Base-by-base conservation (phyloP, 176 grass and related monocot species). In the Hsuehochloa calcarea region DNA sequence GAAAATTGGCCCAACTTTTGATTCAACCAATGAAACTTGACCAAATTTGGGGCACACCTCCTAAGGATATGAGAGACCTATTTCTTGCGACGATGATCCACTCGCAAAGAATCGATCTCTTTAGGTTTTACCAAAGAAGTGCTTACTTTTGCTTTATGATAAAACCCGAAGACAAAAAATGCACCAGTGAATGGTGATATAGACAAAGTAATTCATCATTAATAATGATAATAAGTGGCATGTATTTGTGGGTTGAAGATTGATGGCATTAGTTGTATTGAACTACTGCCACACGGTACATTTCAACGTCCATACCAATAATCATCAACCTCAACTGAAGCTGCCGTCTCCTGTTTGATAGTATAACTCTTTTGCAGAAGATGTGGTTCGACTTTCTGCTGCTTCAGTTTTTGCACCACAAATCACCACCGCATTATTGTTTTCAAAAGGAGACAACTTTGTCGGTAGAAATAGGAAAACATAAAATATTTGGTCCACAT, bases 111-210 rank as follows among this genome's bases (percentile, higher is more conserved):
- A n/a, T n/a, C n/a, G n/a, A n/a, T n/a, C n/a, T n/a, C n/a, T n/a
- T n/a, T n/a, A n/a, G n/a, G n/a, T n/a, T n/a, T n/a, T n/a, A n/a
- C n/a, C n/a, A n/a, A n/a, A n/a, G n/a, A n/a, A n/a, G n/a, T n/a
- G n/a, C n/a, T n/a, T 56, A 27, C 50, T 62, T 63, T 62, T 63
- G 69, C 34, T 50, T 50, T 74, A 17, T 7, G 25, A 31, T 1
- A 16, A 51, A 84, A 65, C 12, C 31, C 54, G 19, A 17, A 41
- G 41, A 63, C 22, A 73, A 80, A 22, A 86, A 65, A 72, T 65
- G 49, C 15, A 72, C 14, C 43, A 19, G 29, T 20, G 4, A 37
- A 58, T 77, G 49, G 16, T 74, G 35, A 44, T 22, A 22, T 49
- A 50, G 5, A 41, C 22, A 63, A 72, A 72, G 25, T 15, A 40